A percentile compares a stretch with the other conserved stretches of the same genome.
phyloP scores from a whole-genome alignment of 2,329 filamentous ascomycete species.

The Fusarium ramigenum region DNA sequence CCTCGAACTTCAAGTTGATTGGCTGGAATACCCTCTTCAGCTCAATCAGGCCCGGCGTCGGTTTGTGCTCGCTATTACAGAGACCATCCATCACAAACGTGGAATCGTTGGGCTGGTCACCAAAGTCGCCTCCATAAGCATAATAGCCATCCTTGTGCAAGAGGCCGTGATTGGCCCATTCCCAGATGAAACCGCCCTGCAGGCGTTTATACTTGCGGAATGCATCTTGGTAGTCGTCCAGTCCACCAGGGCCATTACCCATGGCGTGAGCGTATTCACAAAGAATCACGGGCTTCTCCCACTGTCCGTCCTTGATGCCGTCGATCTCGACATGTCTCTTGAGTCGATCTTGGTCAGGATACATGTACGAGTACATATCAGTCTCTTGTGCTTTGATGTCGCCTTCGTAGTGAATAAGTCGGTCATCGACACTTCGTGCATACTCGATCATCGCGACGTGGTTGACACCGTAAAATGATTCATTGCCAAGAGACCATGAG shows the following conservation, averaged over 20 bases:
- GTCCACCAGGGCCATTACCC: neutral
- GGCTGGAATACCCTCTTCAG: conserved; percentile 13
- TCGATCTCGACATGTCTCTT: conserved; percentile 7
- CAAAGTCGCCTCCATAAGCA: conserved; percentile 16
- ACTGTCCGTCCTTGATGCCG: neutral
- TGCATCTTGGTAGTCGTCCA: neutral
- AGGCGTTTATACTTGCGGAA: conserved; percentile 8
- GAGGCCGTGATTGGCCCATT: conserved; percentile 15
- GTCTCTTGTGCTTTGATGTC: conserved; percentile 17
- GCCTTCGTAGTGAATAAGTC: conserved; percentile 12
- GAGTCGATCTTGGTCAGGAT: conserved; percentile 3
- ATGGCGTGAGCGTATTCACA: conserved; percentile 11
- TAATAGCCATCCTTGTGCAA: conserved; percentile 8
- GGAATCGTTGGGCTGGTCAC: neutral
- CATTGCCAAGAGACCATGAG: conserved; percentile 8
- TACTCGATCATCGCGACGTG: conserved; percentile 15
- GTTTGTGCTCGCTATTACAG: conserved; percentile 8
- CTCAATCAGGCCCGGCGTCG: neutral
- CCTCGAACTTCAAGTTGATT: neutral
- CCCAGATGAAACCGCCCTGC: conserved; percentile 14
- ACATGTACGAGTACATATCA: conserved; percentile 19
- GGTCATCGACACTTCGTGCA: neutral
- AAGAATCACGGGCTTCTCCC: conserved; percentile 10
- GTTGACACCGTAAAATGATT: conserved; percentile 7
- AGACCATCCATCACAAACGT: conserved; percentile 17